Percentiles rank a stretch among this genome's conserved stretches.
Conservation (phyloP, 1,139 yeast species). For the Magnusiomyces tetraspermus region DNA sequence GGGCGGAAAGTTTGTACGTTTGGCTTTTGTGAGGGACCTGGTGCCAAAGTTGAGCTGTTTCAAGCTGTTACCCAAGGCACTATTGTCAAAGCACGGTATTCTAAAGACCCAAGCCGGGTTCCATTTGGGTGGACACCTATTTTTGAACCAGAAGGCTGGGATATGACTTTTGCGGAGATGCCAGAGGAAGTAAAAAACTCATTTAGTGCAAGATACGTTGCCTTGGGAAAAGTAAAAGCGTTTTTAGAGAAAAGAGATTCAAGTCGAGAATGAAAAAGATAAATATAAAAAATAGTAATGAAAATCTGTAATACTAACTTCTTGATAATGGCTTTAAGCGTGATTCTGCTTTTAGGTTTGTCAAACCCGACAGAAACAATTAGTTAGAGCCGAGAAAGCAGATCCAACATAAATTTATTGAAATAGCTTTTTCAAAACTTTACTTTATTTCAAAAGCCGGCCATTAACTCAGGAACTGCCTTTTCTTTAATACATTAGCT, state of each 20-base stretch:
- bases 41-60: slow-evolving; percentile 50
- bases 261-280: neutral
- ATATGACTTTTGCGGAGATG: slow-evolving; percentile 81
- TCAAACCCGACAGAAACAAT: no score
- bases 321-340: no score
- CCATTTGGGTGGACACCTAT: slow-evolving; percentile 94
- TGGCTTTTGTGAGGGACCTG: slow-evolving; percentile 84
- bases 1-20: slow-evolving; percentile 90
- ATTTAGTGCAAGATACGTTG: slow-evolving; percentile 80
- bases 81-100: slow-evolving; percentile 54
- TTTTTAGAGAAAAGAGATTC: slow-evolving; percentile 35
- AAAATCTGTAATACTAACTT: no score
- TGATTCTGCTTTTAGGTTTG: no score
- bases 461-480: no score
- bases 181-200: slow-evolving; percentile 61
- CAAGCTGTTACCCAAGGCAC: slow-evolving; percentile 78
- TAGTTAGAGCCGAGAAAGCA: no score
- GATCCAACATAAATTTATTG: no score
- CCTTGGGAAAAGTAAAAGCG: slow-evolving; percentile 60
- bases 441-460: no score
- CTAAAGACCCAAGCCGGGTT: slow-evolving; percentile 43
- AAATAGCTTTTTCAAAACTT: no score
- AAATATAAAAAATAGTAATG: neutral
- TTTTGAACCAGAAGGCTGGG: slow-evolving; percentile 63
- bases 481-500: no score